Base-by-base conservation (phyloP, 106 monocot genomes). In the Acorus gramineus region DNA sequence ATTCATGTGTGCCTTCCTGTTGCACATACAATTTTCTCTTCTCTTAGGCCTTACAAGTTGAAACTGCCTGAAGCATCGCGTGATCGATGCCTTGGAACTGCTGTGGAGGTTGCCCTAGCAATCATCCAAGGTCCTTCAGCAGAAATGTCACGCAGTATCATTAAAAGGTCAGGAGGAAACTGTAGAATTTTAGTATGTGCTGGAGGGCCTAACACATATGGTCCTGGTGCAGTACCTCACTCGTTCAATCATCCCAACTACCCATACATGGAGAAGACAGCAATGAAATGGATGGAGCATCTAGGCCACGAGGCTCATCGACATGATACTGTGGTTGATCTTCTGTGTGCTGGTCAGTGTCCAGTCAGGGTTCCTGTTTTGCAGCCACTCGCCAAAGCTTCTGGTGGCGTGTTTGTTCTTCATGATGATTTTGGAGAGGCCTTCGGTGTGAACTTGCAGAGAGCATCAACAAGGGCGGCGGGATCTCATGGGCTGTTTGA, bases 341-440 rank as follows among this genome's bases (percentile, higher is more conserved):
- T 98, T 61, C 76, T 98, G 46, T 98, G 92, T 80, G 87, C 98
- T 53, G 98, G 98, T 57, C 85, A 78, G 63, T 98, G 98, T 65
- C 98, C 98, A 4, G 85, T 89, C 52, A 78, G 92, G 57, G 74
- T 98, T 69, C 88, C 92, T 4, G 67, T 98, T 46, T 67, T 98
- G 64, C 88, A 92, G 73, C 98, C 98, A 5, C 79, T 98, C 47
- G 88, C 88, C 48, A 92, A 81, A 76, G 69, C 81, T 65, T 92
- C 98, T 58, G 98, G 98, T 76, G 98, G 98, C 11, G 88, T 92
- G 9, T 59, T 98, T 59, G 70, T 98, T 54, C 83, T 88, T 81
- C 98, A 98, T 50, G 98, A 98, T 80, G 98, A 98, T 75, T 98
- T 98, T 80, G 98, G 92, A 49, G 98, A 98, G 73, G 88, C 98